Evolutionary conservation across 768 basidiomycete genomes (phyloP), one percentile per base, ranked within the genome.

Genomic region (Clitopilus hobsonii): DNA sequence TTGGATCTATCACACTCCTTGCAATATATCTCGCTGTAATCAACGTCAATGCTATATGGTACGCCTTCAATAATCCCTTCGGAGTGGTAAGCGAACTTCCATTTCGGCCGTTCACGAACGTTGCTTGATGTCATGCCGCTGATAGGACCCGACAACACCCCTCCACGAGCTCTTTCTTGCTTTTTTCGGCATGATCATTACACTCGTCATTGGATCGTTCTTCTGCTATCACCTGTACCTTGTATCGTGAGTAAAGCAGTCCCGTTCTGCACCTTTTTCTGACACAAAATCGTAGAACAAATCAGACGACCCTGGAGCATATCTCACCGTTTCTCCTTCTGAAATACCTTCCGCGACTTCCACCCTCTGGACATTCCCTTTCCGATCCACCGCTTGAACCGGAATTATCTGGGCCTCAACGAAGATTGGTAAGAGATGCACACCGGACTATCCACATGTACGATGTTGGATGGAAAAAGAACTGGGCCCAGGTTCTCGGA

Each of bases 221-320:
- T 77, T 84, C 27, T 65, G 71, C 49, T 94, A 90, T 60, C 91
- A 94, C 65, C 61, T 88, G 38, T 92, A 91, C 65, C 82, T 94
- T 38, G 80, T 86, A 41, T 78, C 78, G 88, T 89, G 63, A 63
- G 88, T 76, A 48, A 25, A 11, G 4, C 23, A 14, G 23, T 32
- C 48, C 27, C 49, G 24, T 23, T 36, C 18, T 4, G 20, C 30
- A 38, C 22, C 24, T 41, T 41, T 51, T 32, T 49, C 25, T 29
- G 23, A 27, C 2, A 30, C 22, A 38, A n/a, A 14, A 22, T 28
- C 13, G 28, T 56, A 91, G 89, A 29, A 91, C 86, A 24, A 93
- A 93, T 65, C 89, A 92, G 71, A 92, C 91, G n/a, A 93, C 91
- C 0, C 58, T 91, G 20, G 91, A 93, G 64, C 77, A 83, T 54